A percentile compares a stretch with the other conserved stretches of the same genome.
phyloP scores from a whole-genome alignment of 2,329 filamentous ascomycete genomes.

The Huntiella omanensis region DNA sequence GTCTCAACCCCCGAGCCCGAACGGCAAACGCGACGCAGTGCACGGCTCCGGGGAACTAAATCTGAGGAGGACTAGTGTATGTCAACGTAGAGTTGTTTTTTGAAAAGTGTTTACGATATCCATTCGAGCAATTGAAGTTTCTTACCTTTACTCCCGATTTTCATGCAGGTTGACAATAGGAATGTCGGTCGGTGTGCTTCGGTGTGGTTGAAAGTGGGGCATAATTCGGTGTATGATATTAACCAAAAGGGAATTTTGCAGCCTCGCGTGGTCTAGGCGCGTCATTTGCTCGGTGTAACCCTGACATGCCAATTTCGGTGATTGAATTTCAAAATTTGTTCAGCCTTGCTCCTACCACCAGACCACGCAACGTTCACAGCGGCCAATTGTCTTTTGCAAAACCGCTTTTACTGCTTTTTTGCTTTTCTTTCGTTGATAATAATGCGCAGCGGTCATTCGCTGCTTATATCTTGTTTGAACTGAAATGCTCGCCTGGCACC shows the following conservation, averaged over 20 bases:
- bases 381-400: conserved; percentile 9
- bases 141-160: background rate
- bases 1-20: conserved; percentile 7
- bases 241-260: background rate
- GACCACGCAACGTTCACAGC: background rate
- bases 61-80: background rate
- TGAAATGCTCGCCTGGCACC: conserved; percentile 12
- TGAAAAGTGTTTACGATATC: background rate
- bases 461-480: conserved; percentile 10
- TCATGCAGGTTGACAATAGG: background rate
- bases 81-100: background rate
- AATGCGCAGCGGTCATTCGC: conserved; percentile 12
- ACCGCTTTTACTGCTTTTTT: conserved; percentile 14
- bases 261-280: conserved; percentile 12
- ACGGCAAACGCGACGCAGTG: conserved; percentile 8
- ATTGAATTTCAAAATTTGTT: conserved; percentile 9
- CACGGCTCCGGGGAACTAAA: conserved; percentile 6
- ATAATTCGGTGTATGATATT: background rate
- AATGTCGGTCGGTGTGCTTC: background rate
- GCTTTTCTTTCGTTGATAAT: conserved; percentile 16
- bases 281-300: conserved; percentile 1
- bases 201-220: conserved; percentile 5
- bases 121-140: background rate
- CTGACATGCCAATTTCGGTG: conserved; percentile 7
- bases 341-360: conserved; percentile 11